Evolutionary conservation across 1,139 yeast genomes (phyloP).

Genomic region (Pichia sp.): DNA sequence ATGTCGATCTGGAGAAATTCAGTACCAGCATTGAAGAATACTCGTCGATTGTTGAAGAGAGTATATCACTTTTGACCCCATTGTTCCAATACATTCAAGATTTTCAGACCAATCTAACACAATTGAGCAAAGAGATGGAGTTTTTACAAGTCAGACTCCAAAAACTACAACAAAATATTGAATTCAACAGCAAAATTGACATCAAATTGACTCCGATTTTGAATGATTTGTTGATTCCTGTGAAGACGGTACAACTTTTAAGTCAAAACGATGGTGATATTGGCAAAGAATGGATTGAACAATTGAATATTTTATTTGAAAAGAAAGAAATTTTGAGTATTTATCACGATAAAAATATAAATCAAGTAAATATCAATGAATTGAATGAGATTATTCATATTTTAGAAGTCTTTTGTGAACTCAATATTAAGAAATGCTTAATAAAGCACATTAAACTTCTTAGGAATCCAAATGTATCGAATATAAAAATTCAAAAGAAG

Average conservation of each 20-base stretch:
- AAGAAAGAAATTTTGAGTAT: slow-evolving; percentile 42
- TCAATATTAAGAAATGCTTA: slow-evolving; percentile 65
- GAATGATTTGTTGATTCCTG: slow-evolving; percentile 67
- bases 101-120: slow-evolving; percentile 51
- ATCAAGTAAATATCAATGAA: slow-evolving; percentile 28
- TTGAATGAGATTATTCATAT: slow-evolving; percentile 33
- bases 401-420: slow-evolving; percentile 48
- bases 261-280: slow-evolving; percentile 36
- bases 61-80: slow-evolving; percentile 25
- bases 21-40: background rate
- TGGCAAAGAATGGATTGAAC: slow-evolving; percentile 48
- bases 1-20: too few species aligned
- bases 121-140: slow-evolving; percentile 53
- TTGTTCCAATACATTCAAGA: slow-evolving; percentile 34
- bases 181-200: slow-evolving; percentile 46
- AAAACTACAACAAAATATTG: slow-evolving; percentile 49
- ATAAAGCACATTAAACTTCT: slow-evolving; percentile 56
- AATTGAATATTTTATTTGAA: slow-evolving; percentile 47
- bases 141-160: slow-evolving; percentile 49
- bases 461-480: slow-evolving; percentile 45
- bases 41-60: background rate
- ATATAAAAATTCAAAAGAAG: slow-evolving; percentile 68
- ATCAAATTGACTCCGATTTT: slow-evolving; percentile 61
- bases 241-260: slow-evolving; percentile 47
- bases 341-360: slow-evolving; percentile 20